Evolutionary conservation across 345 rosid species (phyloP).

Genomic region (Erysimum cheiranthoides): DNA sequence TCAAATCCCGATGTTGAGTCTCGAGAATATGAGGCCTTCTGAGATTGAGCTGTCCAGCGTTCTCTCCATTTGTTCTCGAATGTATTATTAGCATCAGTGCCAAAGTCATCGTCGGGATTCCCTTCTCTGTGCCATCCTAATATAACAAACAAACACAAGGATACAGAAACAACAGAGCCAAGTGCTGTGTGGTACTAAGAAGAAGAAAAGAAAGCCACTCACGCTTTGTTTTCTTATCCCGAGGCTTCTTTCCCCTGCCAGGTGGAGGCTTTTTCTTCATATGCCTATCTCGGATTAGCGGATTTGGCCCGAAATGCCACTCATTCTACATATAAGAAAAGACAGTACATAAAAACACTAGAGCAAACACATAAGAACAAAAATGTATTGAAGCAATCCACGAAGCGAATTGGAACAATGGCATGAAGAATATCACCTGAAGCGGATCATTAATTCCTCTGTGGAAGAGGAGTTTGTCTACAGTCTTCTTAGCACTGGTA

Average conservation of each 20-base stretch:
- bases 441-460: constrained; percentile 30
- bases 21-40: constrained; percentile 2
- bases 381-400: no score
- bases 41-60: constrained; percentile 23
- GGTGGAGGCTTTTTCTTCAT: constrained; percentile 44
- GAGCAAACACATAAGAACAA: neutral
- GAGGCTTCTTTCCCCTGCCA: constrained; percentile 45
- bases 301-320: constrained; percentile 41
- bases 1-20: constrained; percentile 51
- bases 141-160: constrained; percentile 1
- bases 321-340: constrained; percentile 36
- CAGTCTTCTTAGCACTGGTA: constrained; percentile 39
- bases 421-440: constrained; percentile 21
- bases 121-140: constrained; percentile 48
- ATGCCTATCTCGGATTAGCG: constrained; percentile 40
- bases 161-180: constrained; percentile 4
- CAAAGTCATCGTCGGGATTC: constrained; percentile 19
- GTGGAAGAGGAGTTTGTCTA: constrained; percentile 43
- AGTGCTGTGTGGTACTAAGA: constrained; percentile 19
- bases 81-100: constrained; percentile 18
- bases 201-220: constrained; percentile 9
- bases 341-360: neutral
- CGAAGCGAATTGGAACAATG: neutral
- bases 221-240: constrained; percentile 47
- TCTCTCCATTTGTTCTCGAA: constrained; percentile 36